These are phyloP conservation scores for Citrus sinensis DNA, from an alignment of 345 rosid species.

Conservation along the genomic window DVS_A1.0 CM039162.1:25756001-25756500, in stretches of 20 bases:
- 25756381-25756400: neutral
- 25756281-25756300: neutral
- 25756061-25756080: neutral
- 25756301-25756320: neutral
- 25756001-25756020: neutral
- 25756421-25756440: neutral
- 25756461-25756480: neutral
- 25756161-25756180: neutral
- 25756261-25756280: neutral
- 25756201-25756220: neutral
- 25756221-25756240: neutral
- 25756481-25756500: neutral
- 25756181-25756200: neutral
- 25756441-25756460: neutral
- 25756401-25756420: neutral
- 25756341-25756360: neutral
- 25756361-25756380: neutral
- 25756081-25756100: neutral
- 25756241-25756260: neutral
- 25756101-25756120: neutral
- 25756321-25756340: neutral
- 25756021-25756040: neutral
- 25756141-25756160: neutral
- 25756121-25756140: neutral
- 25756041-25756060: neutral